A percentile compares a stretch with the other conserved stretches of the same genome.
Evolutionary conservation across 805 yeast species (phyloP).

Genomic region (Candida ulmi): DNA sequence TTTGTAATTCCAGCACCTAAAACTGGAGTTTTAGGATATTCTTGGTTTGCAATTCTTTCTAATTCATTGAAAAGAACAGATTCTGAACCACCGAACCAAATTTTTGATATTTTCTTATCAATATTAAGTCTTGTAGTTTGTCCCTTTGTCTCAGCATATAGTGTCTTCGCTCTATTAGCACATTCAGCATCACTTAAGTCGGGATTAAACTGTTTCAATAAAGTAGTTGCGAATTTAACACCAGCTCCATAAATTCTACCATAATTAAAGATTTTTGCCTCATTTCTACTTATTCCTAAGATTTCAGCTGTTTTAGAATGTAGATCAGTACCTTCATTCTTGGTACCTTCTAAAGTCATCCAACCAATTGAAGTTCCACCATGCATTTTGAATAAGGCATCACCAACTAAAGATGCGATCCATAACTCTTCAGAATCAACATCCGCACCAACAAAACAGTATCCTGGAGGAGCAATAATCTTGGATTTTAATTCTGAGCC

Average conservation of each 20-base stretch:
- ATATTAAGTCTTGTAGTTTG: slow-evolving; percentile 26
- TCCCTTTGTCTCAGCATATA: slow-evolving; percentile 87
- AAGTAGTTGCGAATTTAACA: slow-evolving; percentile 77
- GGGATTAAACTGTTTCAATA: slow-evolving; percentile 80
- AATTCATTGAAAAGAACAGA: slow-evolving; percentile 85
- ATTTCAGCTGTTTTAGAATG: slow-evolving; percentile 92
- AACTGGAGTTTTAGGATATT: slow-evolving; percentile 81
- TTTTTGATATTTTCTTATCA: slow-evolving; percentile 23
- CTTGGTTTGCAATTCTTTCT: slow-evolving; percentile 81
- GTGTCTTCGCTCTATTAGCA: slow-evolving; percentile 48
- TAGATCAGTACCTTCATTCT: slow-evolving; percentile 84
- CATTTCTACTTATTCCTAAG: slow-evolving; percentile 81
- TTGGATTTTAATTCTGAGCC: slow-evolving; percentile 93
- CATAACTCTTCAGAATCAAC: slow-evolving; percentile 97
- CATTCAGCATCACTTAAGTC: slow-evolving; percentile 63
- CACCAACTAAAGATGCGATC: slow-evolving; percentile 96
- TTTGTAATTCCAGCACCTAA: slow-evolving; percentile 90
- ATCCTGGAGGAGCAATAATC: slow-evolving; percentile 82
- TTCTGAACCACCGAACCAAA: slow-evolving; percentile 90
- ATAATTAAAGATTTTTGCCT: slow-evolving; percentile 93
- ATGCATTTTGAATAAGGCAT: slow-evolving; percentile 79
- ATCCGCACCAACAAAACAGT: slow-evolving; percentile 94
- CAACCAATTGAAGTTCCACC: slow-evolving; percentile 98
- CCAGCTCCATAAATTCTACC: slow-evolving; percentile 99
- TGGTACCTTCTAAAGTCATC: slow-evolving; percentile 98